These are phyloP conservation scores for Malus hybrid DNA, from an alignment of 331 rosid species.

Conservation along the genomic window DNA sequence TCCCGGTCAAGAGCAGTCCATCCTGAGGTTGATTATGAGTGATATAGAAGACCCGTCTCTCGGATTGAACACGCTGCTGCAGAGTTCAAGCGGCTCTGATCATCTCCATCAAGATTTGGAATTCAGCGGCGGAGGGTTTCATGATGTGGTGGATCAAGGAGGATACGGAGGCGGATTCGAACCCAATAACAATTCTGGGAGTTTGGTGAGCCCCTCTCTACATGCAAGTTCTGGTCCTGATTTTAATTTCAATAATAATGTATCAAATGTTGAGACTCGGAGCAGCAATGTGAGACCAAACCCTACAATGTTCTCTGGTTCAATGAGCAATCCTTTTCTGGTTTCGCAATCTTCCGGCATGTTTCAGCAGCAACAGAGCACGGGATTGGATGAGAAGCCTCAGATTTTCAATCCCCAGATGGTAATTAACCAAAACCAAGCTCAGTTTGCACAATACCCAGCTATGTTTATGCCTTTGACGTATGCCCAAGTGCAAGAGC, in stretches of 20 bases:
- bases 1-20: conserved; percentile 67
- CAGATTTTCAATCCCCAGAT: conserved; percentile 46
- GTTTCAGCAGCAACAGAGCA: conserved; percentile 44
- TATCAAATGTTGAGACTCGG: conserved; percentile 16
- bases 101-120: conserved; percentile 37
- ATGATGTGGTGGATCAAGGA: conserved; percentile 36
- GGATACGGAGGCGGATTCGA: conserved; percentile 22
- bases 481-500: conserved; percentile 53
- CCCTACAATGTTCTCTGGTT: conserved; percentile 25
- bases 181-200: conserved; percentile 16
- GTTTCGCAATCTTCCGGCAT: conserved; percentile 33
- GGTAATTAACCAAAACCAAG: conserved; percentile 46
- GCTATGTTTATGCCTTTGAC: conserved; percentile 49
- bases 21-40: conserved; percentile 29
- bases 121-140: conserved; percentile 34
- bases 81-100: conserved; percentile 34
- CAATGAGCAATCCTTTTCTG: conserved; percentile 28
- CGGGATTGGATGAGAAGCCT: conserved; percentile 53
- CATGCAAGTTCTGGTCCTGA: conserved; percentile 35
- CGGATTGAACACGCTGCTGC: conserved; percentile 1
- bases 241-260: conserved; percentile 22
- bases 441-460: conserved; percentile 46
- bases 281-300: conserved; percentile 22
- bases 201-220: conserved; percentile 31
- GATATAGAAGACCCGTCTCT: too few relatives aligned